Evolutionary conservation across 2,329 filamentous ascomycete genomes (phyloP).

Genomic region (Tothia fuscella): DNA sequence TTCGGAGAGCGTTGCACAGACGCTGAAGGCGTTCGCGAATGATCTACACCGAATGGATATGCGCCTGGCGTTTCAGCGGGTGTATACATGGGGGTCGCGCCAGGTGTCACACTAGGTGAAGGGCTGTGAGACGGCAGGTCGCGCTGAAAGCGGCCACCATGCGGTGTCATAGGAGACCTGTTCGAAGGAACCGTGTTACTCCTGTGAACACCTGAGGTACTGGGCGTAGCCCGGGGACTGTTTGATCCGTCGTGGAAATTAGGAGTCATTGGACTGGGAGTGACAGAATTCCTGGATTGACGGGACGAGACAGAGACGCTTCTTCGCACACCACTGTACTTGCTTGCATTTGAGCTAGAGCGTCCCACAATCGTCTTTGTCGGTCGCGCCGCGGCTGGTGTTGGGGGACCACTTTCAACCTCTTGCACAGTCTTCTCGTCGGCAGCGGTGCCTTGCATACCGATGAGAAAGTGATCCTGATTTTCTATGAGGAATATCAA

Average conservation of each 20-base stretch:
- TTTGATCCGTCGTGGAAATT: conserved; percentile 37
- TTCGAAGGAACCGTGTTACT: conserved; percentile 95
- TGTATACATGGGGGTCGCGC: conserved; percentile 4
- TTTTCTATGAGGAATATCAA: conserved; percentile 97
- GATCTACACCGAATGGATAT: conserved; percentile 1
- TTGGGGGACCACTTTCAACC: conserved; percentile 54
- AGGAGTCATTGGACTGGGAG: conserved; percentile 56
- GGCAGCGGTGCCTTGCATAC: conserved; percentile 98
- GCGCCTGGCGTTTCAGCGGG: conserved; percentile 13
- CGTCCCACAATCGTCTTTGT: conserved; percentile 51
- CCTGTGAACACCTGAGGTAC: conserved; percentile 45
- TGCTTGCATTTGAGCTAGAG: conserved; percentile 79
- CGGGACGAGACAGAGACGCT: conserved; percentile 91
- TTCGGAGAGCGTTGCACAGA: neutral
- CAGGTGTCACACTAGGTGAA: conserved; percentile 19
- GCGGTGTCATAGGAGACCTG: conserved; percentile 60
- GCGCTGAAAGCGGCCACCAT: conserved; percentile 48
- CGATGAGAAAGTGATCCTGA: conserved; percentile 94
- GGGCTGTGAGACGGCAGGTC: conserved; percentile 32
- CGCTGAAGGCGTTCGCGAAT: neutral
- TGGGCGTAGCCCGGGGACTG: conserved; percentile 15
- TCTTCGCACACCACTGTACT: conserved; percentile 70
- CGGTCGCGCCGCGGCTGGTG: conserved; percentile 31
- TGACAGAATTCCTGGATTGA: conserved; percentile 59
- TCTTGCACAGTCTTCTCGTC: conserved; percentile 64